Conservation (phyloP, 1,284 basidiomycete species). For the Fomes fomentarius region DNA sequence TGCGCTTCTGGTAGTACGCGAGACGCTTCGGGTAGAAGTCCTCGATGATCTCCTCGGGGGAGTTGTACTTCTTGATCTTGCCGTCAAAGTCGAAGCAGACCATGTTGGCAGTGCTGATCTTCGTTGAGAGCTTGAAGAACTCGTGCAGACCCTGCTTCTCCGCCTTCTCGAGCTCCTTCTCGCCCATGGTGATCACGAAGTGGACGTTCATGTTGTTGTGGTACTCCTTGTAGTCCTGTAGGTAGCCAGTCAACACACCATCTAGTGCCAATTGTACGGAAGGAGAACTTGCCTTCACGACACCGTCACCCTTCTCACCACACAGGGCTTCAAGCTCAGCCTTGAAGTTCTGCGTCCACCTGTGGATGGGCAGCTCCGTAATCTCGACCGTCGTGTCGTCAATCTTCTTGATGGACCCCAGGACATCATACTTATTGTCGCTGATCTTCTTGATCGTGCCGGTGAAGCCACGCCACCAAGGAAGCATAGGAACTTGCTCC, state of each 20-base stretch:
- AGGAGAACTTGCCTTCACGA: slow-evolving; percentile 56
- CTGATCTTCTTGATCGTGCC: slow-evolving; percentile 83
- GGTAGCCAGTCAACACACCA: background rate
- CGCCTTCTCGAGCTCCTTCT: slow-evolving; percentile 85
- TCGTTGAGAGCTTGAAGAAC: slow-evolving; percentile 88
- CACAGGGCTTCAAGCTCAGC: slow-evolving; percentile 84
- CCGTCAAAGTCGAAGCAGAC: slow-evolving; percentile 97
- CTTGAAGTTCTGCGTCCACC: slow-evolving; percentile 96
- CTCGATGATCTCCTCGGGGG: slow-evolving; percentile 90
- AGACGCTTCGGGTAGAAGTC: slow-evolving; percentile 94
- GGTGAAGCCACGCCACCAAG: slow-evolving; percentile 98
- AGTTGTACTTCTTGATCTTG: slow-evolving; percentile 94
- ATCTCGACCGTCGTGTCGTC: slow-evolving; percentile 92
- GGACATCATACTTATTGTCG: slow-evolving; percentile 89
- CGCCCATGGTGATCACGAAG: slow-evolving; percentile 84
- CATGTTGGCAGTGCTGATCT: slow-evolving; percentile 95
- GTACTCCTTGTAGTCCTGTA: slow-evolving; percentile 93
- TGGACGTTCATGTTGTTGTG: slow-evolving; percentile 94
- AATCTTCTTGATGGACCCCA: slow-evolving; percentile 77
- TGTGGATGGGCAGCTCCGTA: slow-evolving; percentile 94
- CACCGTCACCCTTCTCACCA: slow-evolving; percentile 71
- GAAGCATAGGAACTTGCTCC: slow-evolving; percentile 84
- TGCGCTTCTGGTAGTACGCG: slow-evolving; percentile 93
- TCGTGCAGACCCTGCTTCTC: slow-evolving; percentile 89
- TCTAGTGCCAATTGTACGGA: too few species aligned